Evolutionary conservation across 768 basidiomycete genomes (phyloP).

Genomic region (Lepiota subincarnata): DNA sequence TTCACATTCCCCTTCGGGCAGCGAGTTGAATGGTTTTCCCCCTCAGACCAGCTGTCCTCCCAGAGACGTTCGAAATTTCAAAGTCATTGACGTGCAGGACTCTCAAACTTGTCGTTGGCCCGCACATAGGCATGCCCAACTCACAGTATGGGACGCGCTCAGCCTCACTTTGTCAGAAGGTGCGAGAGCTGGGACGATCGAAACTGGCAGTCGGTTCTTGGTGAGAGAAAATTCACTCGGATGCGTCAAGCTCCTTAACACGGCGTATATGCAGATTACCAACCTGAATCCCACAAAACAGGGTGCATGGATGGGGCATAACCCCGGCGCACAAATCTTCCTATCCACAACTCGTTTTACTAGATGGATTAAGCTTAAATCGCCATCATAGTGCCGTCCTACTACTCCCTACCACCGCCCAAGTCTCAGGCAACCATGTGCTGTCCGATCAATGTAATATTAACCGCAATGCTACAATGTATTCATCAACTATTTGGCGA

Average conservation of each 20-base stretch:
- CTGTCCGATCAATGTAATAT: too few relatives aligned
- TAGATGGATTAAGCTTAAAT: conserved; percentile 47
- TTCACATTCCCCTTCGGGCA: neutral
- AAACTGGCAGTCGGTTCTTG: conserved; percentile 62
- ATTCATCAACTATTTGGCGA: too few relatives aligned
- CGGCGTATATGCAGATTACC: conserved; percentile 37
- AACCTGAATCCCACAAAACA: conserved; percentile 68
- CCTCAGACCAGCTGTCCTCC: conserved; percentile 59
- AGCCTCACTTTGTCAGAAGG: conserved; percentile 48
- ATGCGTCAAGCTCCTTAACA: neutral
- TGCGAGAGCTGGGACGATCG: conserved; percentile 44
- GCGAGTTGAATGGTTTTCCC: neutral
- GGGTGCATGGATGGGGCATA: conserved; percentile 67
- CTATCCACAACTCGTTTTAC: conserved; percentile 64
- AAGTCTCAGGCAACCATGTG: too few relatives aligned
- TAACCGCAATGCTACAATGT: too few relatives aligned
- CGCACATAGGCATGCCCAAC: conserved; percentile 58
- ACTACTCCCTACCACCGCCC: neutral
- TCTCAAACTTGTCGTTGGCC: conserved; percentile 48
- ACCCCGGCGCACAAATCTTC: conserved; percentile 62
- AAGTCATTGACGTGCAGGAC: conserved; percentile 68
- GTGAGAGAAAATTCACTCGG: conserved; percentile 34
- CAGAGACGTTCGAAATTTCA: conserved; percentile 71
- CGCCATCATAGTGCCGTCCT: neutral
- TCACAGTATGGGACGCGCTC: conserved; percentile 82